A percentile compares a stretch with the other conserved stretches of the same genome.
These are phyloP conservation scores for Cyberlindnera samutprakarnensis DNA, from an alignment of 805 yeast genomes.

Conservation along the genomic window DNA sequence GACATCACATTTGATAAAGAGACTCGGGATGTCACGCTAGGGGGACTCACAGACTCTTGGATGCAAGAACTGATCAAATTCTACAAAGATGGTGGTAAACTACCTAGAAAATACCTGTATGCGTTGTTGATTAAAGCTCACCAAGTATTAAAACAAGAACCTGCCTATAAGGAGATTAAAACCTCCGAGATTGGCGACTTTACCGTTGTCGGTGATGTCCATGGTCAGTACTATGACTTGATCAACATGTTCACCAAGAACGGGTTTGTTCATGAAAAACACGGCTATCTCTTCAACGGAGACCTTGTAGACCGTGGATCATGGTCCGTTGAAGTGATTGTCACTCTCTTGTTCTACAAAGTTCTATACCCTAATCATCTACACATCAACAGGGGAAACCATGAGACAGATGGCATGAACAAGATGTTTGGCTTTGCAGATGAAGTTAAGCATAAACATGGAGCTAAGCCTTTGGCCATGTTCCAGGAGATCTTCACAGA, in stretches of 20 bases:
- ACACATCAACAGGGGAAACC: slow-evolving; percentile 88
- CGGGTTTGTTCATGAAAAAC: slow-evolving; percentile 60
- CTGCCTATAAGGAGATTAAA: slow-evolving; percentile 67
- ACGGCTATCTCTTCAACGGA: slow-evolving; percentile 85
- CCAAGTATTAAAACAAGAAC: slow-evolving; percentile 55
- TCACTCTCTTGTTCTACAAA: slow-evolving; percentile 70
- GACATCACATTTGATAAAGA: slow-evolving; percentile 26
- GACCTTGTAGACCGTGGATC: slow-evolving; percentile 98
- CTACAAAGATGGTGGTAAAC: slow-evolving; percentile 65
- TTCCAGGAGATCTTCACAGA: slow-evolving; percentile 82
- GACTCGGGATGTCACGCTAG: slow-evolving; percentile 18
- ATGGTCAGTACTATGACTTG: slow-evolving; percentile 92
- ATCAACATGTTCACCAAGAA: slow-evolving; percentile 67
- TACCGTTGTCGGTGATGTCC: slow-evolving; percentile 96
- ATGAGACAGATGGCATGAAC: slow-evolving; percentile 95
- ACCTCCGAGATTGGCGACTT: slow-evolving; percentile 27
- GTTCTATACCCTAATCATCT: slow-evolving; percentile 62
- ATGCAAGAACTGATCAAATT: slow-evolving; percentile 55
- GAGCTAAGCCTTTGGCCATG: slow-evolving; percentile 69
- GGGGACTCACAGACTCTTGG: slow-evolving; percentile 42
- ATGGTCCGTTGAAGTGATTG: slow-evolving; percentile 96
- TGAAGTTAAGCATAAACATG: slow-evolving; percentile 88
- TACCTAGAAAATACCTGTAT: slow-evolving; percentile 79
- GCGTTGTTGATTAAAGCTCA: slow-evolving; percentile 73
- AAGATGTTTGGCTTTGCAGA: slow-evolving; percentile 94